phyloP scores from a whole-genome alignment of 805 yeast genomes.

The Sugiyamaella chiloensis region DNA sequence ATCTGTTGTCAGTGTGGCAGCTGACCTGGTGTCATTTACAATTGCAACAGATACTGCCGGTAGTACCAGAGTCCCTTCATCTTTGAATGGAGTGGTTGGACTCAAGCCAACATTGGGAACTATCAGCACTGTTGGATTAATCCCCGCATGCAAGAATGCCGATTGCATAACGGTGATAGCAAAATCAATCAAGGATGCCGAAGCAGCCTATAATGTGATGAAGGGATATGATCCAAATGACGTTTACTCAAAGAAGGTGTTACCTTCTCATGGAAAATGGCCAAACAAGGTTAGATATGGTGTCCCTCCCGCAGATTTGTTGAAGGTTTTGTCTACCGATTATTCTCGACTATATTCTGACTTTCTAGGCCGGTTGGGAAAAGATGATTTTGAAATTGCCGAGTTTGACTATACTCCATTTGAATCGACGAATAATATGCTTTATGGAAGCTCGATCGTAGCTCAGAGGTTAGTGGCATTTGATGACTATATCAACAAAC shows the following conservation, averaged over 20 bases:
- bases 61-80: conserved; percentile 96
- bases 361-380: conserved; percentile 75
- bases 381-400: conserved; percentile 38
- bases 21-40: conserved; percentile 85
- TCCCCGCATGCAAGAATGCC: conserved; percentile 95
- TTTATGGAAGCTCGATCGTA: conserved; percentile 98
- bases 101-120: conserved; percentile 90
- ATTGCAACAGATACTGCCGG: conserved; percentile 98
- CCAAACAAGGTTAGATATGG: not conserved
- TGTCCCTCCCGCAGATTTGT: conserved; percentile 51
- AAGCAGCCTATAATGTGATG: conserved; percentile 63
- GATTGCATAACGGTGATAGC: conserved; percentile 91
- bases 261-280: not conserved
- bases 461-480: conserved; percentile 89
- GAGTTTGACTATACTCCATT: not conserved
- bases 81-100: conserved; percentile 85
- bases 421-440: conserved; percentile 38
- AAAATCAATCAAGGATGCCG: conserved; percentile 77
- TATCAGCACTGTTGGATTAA: conserved; percentile 86
- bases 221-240: conserved; percentile 71
- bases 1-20: conserved; percentile 88
- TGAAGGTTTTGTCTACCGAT: conserved; percentile 51
- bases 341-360: conserved; percentile 74
- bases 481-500: conserved; percentile 66
- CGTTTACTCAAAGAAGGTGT: conserved; percentile 76